Percentiles rank a stretch among this genome's conserved stretches.
phyloP scores from a whole-genome alignment of 257 asterid genomes.

The Primulina tabacum region DNA sequence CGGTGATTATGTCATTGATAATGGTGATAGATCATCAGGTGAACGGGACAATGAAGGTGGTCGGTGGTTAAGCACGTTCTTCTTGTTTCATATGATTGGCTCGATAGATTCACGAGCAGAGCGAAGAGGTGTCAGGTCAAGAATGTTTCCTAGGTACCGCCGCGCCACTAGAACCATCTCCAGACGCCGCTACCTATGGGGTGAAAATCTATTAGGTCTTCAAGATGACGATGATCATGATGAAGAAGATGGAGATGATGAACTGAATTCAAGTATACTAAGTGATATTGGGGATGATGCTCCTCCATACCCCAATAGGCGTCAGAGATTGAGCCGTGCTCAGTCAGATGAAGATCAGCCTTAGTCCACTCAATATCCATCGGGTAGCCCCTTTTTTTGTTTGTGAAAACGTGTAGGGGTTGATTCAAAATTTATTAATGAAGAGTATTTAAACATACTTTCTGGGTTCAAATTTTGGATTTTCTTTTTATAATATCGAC shows the following conservation, averaged over 20 bases:
- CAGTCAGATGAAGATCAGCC: background rate
- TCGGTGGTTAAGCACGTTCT: conserved; percentile 64
- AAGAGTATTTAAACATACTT: no score
- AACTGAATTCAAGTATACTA: background rate
- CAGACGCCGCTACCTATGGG: conserved; percentile 52
- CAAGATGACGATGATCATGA: background rate
- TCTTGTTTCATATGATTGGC: conserved; percentile 83
- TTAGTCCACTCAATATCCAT: background rate
- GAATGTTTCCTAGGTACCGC: conserved; percentile 60
- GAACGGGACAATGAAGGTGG: conserved; percentile 46
- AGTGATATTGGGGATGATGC: background rate
- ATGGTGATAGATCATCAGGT: conserved; percentile 44
- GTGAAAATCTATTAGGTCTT: background rate
- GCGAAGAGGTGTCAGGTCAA: conserved; percentile 58
- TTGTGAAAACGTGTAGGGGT: no score
- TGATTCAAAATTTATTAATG: no score
- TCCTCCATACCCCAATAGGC: conserved; percentile 5
- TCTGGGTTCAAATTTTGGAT: no score
- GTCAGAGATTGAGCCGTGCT: background rate
- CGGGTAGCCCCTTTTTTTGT: no score
- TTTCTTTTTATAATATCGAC: no score
- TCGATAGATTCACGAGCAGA: conserved; percentile 58
- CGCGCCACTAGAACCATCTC: conserved; percentile 47
- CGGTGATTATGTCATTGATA: conserved; percentile 83
- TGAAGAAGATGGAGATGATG: background rate